Base-by-base conservation (phyloP, 352 stramenopile species). In the Phytophthora fragariaefolia region DNA sequence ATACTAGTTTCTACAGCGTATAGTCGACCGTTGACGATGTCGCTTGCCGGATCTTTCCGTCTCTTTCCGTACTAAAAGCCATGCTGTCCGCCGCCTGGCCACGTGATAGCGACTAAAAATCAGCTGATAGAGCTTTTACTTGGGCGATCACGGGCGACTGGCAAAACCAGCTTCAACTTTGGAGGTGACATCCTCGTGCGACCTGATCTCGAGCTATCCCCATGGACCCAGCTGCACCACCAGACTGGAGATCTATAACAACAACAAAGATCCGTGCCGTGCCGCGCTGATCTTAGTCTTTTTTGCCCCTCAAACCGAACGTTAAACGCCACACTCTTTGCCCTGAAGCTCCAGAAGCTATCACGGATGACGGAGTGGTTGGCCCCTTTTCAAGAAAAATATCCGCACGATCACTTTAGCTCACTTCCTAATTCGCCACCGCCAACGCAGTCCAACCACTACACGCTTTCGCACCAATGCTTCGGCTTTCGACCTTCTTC, bases 391-490 rank as follows among this genome's bases (percentile, higher is more conserved):
- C 36, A 26, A 49, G 27, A 46, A 65, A 66, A 66, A 32, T 67
- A 27, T 43, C 38, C 48, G 15, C 47, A 12, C 38, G 17, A 38
- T 42, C 18, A 12, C 23, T 28, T n/a, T 24, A 42, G 13, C 28
- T 71, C 63, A 71, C 48, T 71, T 62, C 47, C 23, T 18, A 71
- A 71, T 62, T 66, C 52, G 36, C 18, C 55, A 27, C 26, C 52
- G 22, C 26, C 43, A 40, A 47, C 36, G 17, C 23, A n/a, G 24
- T 8, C 26, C 26, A 51, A 27, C 32, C 22, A 20, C 34, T 13
- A 42, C 28, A 9, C 28, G 28, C 47, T 26, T 22, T 42, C 28
- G 8, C 23, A 45, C 12, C 47, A 26, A 72, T 72, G 64, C 3
- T 24, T 46, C 45, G 17, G 4, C 28, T 58, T 12, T 57, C 50